A percentile compares a stretch with the other conserved stretches of the same genome.
These are phyloP conservation scores for Achaetomium macrosporum DNA, from an alignment of 2,329 filamentous ascomycete species.

Conservation along the genomic window DNA sequence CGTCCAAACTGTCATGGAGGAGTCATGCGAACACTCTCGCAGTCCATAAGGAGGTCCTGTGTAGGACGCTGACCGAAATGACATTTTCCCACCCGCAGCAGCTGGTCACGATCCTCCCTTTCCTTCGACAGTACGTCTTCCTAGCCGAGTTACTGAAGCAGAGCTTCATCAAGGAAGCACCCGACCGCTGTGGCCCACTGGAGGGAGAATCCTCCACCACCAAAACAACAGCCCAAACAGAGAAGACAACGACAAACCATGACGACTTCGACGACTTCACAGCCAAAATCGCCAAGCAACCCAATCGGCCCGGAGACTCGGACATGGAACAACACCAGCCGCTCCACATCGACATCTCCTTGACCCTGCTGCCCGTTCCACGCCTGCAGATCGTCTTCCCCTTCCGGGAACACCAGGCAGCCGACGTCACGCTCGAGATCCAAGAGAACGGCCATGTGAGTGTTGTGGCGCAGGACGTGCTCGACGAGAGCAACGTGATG, in stretches of 20 bases:
- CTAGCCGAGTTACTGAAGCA: conserved; percentile 58
- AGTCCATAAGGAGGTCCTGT: conserved; percentile 68
- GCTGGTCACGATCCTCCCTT: conserved; percentile 66
- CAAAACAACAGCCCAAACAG: conserved; percentile 11
- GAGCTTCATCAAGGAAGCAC: conserved; percentile 44
- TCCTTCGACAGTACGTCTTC: conserved; percentile 69
- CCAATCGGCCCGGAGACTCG: neutral
- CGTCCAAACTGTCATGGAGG: conserved; percentile 27
- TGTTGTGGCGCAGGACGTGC: conserved; percentile 53
- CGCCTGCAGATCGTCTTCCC: conserved; percentile 51
- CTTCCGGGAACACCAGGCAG: conserved; percentile 40
- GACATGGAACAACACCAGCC: conserved; percentile 9
- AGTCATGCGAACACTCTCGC: conserved; percentile 57
- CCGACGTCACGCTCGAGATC: conserved; percentile 53
- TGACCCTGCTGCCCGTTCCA: conserved; percentile 45
- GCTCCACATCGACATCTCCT: conserved; percentile 45
- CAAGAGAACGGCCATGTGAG: conserved; percentile 53
- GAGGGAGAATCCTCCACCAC: neutral
- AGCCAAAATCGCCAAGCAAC: neutral
- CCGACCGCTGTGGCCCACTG: conserved; percentile 15
- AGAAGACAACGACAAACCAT: conserved; percentile 22
- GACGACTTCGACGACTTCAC: conserved; percentile 24
- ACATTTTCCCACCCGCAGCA: conserved; percentile 76
- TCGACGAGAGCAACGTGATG: conserved; percentile 28
- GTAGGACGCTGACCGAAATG: conserved; percentile 58